A percentile compares a stretch with the other conserved stretches of the same genome.
phyloP scores from a whole-genome alignment of 164 flowering plant species.

The Vitis riparia region DNA sequence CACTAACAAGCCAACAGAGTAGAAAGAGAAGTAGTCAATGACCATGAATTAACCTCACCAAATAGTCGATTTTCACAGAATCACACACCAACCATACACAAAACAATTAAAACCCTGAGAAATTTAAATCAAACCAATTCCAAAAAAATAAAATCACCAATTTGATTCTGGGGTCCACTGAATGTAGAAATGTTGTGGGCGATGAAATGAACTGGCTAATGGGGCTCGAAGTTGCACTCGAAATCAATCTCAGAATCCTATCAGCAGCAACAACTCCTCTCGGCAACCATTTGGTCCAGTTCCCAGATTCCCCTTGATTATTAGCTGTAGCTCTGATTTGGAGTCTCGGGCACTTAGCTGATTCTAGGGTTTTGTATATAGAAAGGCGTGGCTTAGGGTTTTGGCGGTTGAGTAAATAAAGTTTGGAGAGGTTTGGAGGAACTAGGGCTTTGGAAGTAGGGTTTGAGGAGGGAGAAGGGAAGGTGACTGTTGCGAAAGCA shows the following conservation, averaged over 20 bases:
- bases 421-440: constrained; percentile 7
- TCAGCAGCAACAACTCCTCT: constrained; percentile 54
- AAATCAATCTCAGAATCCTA: constrained; percentile 57
- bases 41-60: no score
- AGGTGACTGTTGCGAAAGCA: constrained; percentile 28
- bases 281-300: constrained; percentile 61
- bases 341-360: constrained; percentile 9
- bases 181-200: constrained; percentile 86
- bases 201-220: constrained; percentile 78
- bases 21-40: no score
- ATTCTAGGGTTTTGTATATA: constrained; percentile 9
- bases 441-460: constrained; percentile 20
- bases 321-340: constrained; percentile 24
- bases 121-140: background rate
- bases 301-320: constrained; percentile 19
- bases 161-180: constrained; percentile 86
- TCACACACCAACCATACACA: background rate
- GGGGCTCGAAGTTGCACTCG: constrained; percentile 86
- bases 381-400: constrained; percentile 10
- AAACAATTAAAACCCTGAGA: background rate
- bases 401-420: background rate
- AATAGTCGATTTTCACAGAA: no score
- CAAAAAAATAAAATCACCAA: constrained; percentile 46
- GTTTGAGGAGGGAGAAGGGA: constrained; percentile 10
- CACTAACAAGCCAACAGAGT: no score